phyloP scores from a whole-genome alignment of 2,329 filamentous ascomycete species.

The Pseudogymnoascus sp. region DNA sequence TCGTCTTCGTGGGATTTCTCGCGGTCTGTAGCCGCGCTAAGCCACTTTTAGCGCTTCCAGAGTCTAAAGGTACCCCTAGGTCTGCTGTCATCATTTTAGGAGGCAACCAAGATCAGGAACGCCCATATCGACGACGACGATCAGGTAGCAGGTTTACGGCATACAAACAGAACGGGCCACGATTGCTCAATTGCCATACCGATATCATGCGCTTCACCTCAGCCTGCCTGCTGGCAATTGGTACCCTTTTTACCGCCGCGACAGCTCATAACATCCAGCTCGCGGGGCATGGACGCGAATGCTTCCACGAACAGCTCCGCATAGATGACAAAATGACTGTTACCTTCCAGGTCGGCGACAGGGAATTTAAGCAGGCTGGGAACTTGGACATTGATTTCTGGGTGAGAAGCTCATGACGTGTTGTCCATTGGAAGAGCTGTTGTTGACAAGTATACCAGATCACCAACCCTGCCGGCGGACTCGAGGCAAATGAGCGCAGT shows the following conservation, averaged over 20 bases:
- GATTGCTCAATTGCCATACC: conserved; percentile 8
- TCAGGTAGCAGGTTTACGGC: conserved; percentile 6
- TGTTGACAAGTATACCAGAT: conserved; percentile 44
- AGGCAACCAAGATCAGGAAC: conserved; percentile 8
- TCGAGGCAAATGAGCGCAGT: conserved; percentile 71
- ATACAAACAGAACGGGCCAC: neutral
- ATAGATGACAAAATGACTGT: conserved; percentile 97
- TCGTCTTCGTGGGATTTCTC: conserved; percentile 10
- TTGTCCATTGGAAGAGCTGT: conserved; percentile 3
- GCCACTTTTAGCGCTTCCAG: conserved; percentile 3
- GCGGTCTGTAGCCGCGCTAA: conserved; percentile 8
- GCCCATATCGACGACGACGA: conserved; percentile 2
- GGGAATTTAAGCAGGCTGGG: conserved; percentile 88
- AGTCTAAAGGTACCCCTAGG: conserved; percentile 9
- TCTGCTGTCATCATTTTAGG: conserved; percentile 4
- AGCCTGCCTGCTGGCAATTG: conserved; percentile 23
- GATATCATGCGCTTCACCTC: conserved; percentile 28
- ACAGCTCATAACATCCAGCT: conserved; percentile 93
- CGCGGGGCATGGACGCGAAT: conserved; percentile 86
- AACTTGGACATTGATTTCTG: conserved; percentile 98
- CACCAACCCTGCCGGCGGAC: conserved; percentile 65
- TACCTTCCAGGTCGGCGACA: conserved; percentile 94
- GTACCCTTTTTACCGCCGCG: conserved; percentile 42
- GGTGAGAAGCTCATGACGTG: conserved; percentile 48
- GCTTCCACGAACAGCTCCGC: conserved; percentile 92